Evolutionary conservation across 306 rosid species (phyloP).

Genomic region (Quercus parvula): DNA sequence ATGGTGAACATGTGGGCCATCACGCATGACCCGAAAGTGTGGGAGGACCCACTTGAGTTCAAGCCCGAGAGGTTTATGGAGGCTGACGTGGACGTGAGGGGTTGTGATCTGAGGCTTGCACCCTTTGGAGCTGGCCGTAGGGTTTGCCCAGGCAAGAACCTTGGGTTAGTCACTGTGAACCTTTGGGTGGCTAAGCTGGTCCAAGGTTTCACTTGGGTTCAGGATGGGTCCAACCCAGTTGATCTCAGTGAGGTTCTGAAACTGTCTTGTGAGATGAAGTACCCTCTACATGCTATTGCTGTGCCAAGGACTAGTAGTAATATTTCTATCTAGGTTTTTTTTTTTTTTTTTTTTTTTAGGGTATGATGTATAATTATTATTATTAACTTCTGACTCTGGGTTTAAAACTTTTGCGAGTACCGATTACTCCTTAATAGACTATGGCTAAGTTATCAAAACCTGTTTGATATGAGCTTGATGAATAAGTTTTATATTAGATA

Average conservation of each 20-base stretch:
- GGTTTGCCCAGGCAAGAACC: conserved; percentile 55
- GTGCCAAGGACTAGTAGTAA: background rate
- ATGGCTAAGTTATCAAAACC: too few relatives aligned
- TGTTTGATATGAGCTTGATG: too few relatives aligned
- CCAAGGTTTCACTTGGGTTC: conserved; percentile 37
- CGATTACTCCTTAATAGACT: too few relatives aligned
- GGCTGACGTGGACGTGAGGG: conserved; percentile 50
- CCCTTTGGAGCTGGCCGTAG: conserved; percentile 62
- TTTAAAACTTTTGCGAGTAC: too few relatives aligned
- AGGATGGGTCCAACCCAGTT: conserved; percentile 16
- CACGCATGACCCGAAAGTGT: conserved; percentile 44
- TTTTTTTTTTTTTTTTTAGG: background rate
- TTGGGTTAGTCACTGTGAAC: conserved; percentile 41
- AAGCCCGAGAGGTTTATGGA: conserved; percentile 46
- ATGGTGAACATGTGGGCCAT: conserved; percentile 74
- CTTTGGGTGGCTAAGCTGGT: conserved; percentile 52
- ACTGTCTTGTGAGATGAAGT: conserved; percentile 58
- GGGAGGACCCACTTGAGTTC: conserved; percentile 40
- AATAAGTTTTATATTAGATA: too few relatives aligned
- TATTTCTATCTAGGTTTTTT: background rate
- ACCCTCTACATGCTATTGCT: conserved; percentile 33
- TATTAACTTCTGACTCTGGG: background rate
- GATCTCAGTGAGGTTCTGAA: conserved; percentile 47
- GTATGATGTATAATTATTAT: background rate
- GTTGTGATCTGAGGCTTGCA: conserved; percentile 46